Conservation (phyloP, 495 filamentous ascomycete genomes). For the Darksidea phi region DNA sequence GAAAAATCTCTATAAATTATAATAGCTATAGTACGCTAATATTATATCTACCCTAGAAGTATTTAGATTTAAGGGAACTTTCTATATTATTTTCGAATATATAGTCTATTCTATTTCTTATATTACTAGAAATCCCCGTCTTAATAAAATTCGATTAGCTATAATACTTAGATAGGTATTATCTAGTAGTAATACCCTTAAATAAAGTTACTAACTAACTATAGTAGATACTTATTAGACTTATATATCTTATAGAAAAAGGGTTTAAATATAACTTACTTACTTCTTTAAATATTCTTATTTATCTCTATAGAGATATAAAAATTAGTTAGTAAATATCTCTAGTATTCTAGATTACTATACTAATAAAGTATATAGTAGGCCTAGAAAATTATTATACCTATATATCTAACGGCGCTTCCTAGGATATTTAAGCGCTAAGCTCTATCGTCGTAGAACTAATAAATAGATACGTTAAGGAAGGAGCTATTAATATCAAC, state of each 20-base stretch:
- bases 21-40: too few species aligned
- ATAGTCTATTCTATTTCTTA: not conserved
- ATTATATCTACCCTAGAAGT: too few species aligned
- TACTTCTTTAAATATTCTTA: conserved; percentile 11
- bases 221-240: conserved; percentile 1
- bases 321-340: conserved; percentile 17
- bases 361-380: conserved; percentile 14
- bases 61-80: not conserved
- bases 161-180: conserved; percentile 14
- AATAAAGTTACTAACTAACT: conserved; percentile 14
- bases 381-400: conserved; percentile 17
- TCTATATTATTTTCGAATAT: conserved; percentile 3
- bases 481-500: not conserved
- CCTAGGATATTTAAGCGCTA: too few species aligned
- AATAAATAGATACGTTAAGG: too few species aligned
- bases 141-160: conserved; percentile 17
- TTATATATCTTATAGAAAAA: conserved; percentile 6
- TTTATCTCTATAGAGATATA: conserved; percentile 4
- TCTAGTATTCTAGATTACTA: conserved; percentile 8
- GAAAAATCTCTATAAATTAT: too few species aligned
- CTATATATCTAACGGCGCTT: too few species aligned
- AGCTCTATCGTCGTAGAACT: too few species aligned
- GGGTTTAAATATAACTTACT: conserved; percentile 10
- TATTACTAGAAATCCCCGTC: conserved; percentile 3
- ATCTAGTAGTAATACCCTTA: conserved; percentile 7